Conservation (phyloP, 106 monocot genomes). For the Allium fistulosum region DNA sequence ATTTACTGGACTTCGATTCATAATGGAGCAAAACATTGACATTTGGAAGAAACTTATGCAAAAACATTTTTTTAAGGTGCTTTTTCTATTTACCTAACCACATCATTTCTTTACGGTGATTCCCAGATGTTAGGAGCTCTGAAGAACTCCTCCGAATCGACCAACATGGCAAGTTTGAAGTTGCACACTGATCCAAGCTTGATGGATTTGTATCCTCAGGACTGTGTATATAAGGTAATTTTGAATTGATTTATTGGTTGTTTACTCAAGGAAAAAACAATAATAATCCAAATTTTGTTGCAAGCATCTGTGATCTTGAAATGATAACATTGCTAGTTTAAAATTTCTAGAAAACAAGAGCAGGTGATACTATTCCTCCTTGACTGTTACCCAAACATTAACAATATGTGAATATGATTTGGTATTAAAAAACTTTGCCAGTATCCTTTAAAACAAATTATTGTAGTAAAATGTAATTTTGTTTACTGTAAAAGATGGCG, state of each 20-base stretch:
- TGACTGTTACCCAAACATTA: too few relatives aligned
- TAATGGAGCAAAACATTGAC: too few relatives aligned
- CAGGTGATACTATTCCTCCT: too few relatives aligned
- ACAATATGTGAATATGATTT: too few relatives aligned
- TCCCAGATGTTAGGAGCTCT: slow-evolving; percentile 82
- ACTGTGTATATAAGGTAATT: slow-evolving; percentile 82
- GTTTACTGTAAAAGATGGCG: slow-evolving; percentile 42
- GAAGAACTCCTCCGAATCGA: slow-evolving; percentile 61
- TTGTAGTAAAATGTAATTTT: background rate
- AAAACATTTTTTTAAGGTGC: background rate
- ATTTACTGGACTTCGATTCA: background rate
- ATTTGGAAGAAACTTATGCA: background rate
- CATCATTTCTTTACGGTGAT: background rate
- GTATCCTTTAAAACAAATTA: background rate
- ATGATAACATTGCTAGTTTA: too few relatives aligned
- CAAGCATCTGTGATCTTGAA: too few relatives aligned
- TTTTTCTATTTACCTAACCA: background rate
- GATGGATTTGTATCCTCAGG: slow-evolving; percentile 83
- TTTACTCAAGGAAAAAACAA: too few relatives aligned
- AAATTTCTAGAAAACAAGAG: too few relatives aligned
- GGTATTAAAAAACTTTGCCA: background rate
- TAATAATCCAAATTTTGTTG: too few relatives aligned
- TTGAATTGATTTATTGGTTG: slow-evolving; percentile 4
- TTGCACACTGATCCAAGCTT: slow-evolving; percentile 73
- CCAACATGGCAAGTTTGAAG: slow-evolving; percentile 67